phyloP scores from a whole-genome alignment of 208 protist genomes.

The Angomonas desouzai region DNA sequence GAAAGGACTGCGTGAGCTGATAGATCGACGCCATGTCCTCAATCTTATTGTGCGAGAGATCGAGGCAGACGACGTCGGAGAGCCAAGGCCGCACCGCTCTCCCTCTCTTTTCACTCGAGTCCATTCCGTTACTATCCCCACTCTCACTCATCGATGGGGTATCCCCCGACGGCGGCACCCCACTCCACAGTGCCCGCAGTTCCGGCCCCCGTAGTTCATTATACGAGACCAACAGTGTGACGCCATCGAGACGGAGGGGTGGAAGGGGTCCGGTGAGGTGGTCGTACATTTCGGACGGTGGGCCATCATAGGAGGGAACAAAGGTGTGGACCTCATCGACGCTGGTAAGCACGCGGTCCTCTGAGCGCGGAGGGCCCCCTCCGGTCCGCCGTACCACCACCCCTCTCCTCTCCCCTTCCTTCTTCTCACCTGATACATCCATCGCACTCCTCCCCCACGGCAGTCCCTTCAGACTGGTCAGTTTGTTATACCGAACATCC shows the following conservation, averaged over 20 bases:
- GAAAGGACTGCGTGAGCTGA: conserved; percentile 7
- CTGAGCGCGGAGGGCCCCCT: neutral
- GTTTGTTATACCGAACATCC: conserved; percentile 29
- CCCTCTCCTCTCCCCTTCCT: neutral
- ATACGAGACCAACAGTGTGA: conserved; percentile 14
- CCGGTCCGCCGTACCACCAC: neutral
- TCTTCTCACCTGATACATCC: neutral
- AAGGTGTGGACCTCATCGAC: conserved; percentile 1
- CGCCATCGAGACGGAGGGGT: conserved; percentile 1
- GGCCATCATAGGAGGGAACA: neutral
- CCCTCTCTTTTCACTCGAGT: neutral
- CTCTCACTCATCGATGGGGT: too few relatives aligned
- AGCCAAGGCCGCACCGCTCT: conserved; percentile 17
- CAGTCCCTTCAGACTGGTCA: conserved; percentile 23
- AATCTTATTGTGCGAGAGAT: conserved; percentile 33
- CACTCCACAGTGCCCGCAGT: conserved; percentile 11
- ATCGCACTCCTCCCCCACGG: conserved; percentile 10
- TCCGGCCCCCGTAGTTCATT: conserved; percentile 15
- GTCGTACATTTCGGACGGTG: neutral
- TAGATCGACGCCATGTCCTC: conserved; percentile 21
- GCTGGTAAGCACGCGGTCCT: neutral
- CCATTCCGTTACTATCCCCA: neutral
- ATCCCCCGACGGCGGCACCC: too few relatives aligned
- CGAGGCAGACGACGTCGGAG: conserved; percentile 18
- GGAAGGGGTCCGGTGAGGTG: neutral